Conservation (phyloP, 768 basidiomycete species). For the Boletus tomentosulus region DNA sequence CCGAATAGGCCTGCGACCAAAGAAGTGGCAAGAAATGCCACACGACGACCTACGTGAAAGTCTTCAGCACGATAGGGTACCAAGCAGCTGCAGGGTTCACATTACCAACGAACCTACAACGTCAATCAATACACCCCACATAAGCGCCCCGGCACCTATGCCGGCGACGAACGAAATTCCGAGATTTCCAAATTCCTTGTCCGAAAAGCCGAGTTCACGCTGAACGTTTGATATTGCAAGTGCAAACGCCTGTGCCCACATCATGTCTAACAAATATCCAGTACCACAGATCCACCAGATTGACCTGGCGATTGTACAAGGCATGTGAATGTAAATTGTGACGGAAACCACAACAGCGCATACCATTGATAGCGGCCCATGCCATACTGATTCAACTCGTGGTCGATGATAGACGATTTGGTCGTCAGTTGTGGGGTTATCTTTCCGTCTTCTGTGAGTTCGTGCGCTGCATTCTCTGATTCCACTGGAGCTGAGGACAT, state of each 20-base stretch:
- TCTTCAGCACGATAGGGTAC: neutral
- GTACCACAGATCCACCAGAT: conserved; percentile 14
- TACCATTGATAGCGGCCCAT: conserved; percentile 18
- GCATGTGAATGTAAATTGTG: neutral
- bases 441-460: neutral
- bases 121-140: conserved; percentile 16
- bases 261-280: conserved; percentile 8
- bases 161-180: neutral
- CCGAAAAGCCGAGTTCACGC: conserved; percentile 15
- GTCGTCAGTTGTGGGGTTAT: neutral
- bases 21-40: conserved; percentile 14
- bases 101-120: conserved; percentile 11
- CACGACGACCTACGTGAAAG: conserved; percentile 10
- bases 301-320: conserved; percentile 1
- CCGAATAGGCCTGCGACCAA: conserved; percentile 13
- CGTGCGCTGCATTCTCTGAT: neutral
- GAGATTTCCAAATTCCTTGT: conserved; percentile 13
- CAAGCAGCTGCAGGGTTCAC: neutral
- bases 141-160: conserved; percentile 1
- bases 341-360: neutral
- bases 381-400: conserved; percentile 10
- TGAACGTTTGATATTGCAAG: conserved; percentile 4
- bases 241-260: conserved; percentile 2
- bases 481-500: neutral
- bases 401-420: conserved; percentile 10